These are phyloP conservation scores for Carpinus fangiana DNA, from an alignment of 306 rosid genomes.

Conservation along the genomic window DNA sequence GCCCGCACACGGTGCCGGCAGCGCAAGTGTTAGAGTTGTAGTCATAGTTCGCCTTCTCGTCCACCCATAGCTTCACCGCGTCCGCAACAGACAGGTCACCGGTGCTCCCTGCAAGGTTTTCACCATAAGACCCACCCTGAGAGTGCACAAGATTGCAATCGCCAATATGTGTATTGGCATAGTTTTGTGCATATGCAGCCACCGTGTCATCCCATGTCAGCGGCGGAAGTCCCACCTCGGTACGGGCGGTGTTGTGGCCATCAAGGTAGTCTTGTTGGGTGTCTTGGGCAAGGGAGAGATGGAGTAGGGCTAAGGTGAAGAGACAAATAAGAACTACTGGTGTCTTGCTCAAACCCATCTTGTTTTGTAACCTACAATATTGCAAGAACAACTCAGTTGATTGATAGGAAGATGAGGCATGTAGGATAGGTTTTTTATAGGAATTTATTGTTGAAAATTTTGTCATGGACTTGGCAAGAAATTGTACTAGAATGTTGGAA, in stretches of 20 bases:
- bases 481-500: background rate
- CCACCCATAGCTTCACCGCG: constrained; percentile 48
- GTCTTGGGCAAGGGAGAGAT: constrained; percentile 28
- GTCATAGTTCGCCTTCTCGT: constrained; percentile 33
- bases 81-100: constrained; percentile 15
- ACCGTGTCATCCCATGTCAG: constrained; percentile 24
- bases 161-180: background rate
- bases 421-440: background rate
- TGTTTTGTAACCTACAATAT: background rate
- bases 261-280: constrained; percentile 38
- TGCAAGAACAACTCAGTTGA: background rate
- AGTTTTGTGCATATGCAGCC: constrained; percentile 30
- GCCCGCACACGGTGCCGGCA: constrained; percentile 3
- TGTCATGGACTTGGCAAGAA: background rate
- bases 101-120: constrained; percentile 35
- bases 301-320: background rate
- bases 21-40: constrained; percentile 27
- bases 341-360: background rate
- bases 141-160: constrained; percentile 36
- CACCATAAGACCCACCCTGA: constrained; percentile 33
- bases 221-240: background rate
- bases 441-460: background rate
- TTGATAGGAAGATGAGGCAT: background rate
- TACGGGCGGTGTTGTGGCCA: constrained; percentile 36
- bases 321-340: background rate